Evolutionary conservation across 2,329 filamentous ascomycete species (phyloP), one percentile per base, ranked within the genome.

Genomic region (Stachybotrys chlorohalonatus): DNA sequence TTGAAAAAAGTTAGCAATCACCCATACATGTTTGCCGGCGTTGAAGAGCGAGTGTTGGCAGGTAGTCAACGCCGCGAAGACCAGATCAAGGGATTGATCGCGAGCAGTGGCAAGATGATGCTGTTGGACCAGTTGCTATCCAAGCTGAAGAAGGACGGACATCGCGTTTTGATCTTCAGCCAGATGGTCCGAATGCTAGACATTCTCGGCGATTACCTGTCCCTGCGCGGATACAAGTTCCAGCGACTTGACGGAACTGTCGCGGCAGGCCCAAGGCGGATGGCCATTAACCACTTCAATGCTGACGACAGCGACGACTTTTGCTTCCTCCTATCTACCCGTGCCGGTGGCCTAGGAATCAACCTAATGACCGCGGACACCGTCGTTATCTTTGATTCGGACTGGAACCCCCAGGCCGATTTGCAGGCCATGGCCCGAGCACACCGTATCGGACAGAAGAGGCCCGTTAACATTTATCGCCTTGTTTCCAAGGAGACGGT

Each of bases 171-270:
- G 59, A 97, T 99, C 60, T 99, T 99, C 77, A 97, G 93, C 69
- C 94, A 99, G 68, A 99, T 99, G 94, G 95, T 99, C 42, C 95
- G 90, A 68, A 97, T 99, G 89, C 81, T 99, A 24, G 92, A 99
- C 65, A 94, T 99, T 53, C 79, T 99, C 1, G 90, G 90, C 49
- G 93, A 99, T 64, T 99, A 99, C 67, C 83, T 97, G 60, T 89
- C 90, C 52, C 82, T 94, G 53, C 87, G 94, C 58, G 91, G 92
- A n/a, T 95, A 97, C 70, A 86, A 94, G 56, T 97, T 94, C 66
- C 95, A 99, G 68, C 84, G 94, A 16, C 82, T 99, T 7, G 94
- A 99, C 67, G 94, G 94, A 62, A 99, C 94, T 2, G 96, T 99
- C 61, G 87, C 90, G 39, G 89, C 94, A 11, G 87, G 85, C 1